These are phyloP conservation scores for Isatis tinctoria DNA, from an alignment of 345 rosid genomes.

Conservation along the genomic window DNA sequence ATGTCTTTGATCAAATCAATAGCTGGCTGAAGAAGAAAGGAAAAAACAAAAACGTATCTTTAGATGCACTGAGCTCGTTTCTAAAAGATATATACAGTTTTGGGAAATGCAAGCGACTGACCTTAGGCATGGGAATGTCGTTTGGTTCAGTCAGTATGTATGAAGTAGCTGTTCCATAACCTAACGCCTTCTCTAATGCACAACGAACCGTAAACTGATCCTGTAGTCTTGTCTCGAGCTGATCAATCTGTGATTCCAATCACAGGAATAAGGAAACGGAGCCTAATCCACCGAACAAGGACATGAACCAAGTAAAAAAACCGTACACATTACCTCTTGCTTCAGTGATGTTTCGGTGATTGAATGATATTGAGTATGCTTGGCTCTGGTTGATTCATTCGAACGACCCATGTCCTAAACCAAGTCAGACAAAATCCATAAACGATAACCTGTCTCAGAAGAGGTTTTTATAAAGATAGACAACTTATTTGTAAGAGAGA, in stretches of 20 bases:
- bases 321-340: constrained; percentile 60
- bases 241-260: constrained; percentile 55
- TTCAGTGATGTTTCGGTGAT: constrained; percentile 52
- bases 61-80: constrained; percentile 7
- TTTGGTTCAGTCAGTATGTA: constrained; percentile 25
- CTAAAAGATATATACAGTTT: background rate
- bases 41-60: background rate
- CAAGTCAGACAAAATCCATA: constrained; percentile 18
- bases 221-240: constrained; percentile 76
- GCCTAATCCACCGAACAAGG: background rate
- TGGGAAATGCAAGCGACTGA: constrained; percentile 25
- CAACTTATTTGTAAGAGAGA: background rate
- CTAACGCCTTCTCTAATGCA: constrained; percentile 80
- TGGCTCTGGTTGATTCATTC: constrained; percentile 39
- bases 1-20: constrained; percentile 81
- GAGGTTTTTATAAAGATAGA: background rate
- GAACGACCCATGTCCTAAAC: constrained; percentile 60
- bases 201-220: constrained; percentile 71
- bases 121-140: constrained; percentile 61
- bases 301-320: background rate
- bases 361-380: constrained; percentile 40
- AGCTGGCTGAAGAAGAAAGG: constrained; percentile 53
- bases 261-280: background rate
- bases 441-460: constrained; percentile 10
- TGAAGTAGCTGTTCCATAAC: constrained; percentile 47